phyloP scores from a whole-genome alignment of 2,329 filamentous ascomycete genomes.

The Neofusicoccum sp. region DNA sequence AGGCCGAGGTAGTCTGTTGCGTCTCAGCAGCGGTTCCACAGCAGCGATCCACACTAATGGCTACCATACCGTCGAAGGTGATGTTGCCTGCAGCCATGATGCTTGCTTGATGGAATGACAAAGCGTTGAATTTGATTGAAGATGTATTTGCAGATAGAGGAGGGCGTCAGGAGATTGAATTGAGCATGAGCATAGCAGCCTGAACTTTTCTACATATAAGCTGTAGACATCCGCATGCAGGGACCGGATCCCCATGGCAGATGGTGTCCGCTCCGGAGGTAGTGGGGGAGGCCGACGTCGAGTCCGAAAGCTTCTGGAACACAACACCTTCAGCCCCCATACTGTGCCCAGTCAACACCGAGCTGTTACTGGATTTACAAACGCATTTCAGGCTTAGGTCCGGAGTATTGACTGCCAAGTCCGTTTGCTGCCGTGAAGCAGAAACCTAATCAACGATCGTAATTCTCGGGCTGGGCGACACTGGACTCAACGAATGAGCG shows the following conservation, averaged over 20 bases:
- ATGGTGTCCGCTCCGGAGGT: conserved; percentile 8
- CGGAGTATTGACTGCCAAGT: not conserved
- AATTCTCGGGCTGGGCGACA: not conserved
- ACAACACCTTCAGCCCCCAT: not conserved
- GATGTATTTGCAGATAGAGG: not conserved
- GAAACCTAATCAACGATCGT: not conserved
- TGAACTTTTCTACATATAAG: conserved; percentile 2
- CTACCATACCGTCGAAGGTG: conserved; percentile 21
- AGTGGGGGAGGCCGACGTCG: conserved; percentile 12
- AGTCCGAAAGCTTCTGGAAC: conserved; percentile 3
- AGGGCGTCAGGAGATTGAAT: not conserved
- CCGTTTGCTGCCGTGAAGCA: not conserved
- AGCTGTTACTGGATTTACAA: not conserved
- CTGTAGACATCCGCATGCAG: not conserved
- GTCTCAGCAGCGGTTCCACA: conserved; percentile 2
- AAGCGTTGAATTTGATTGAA: not conserved
- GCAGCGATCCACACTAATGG: not conserved
- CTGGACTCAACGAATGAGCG: not conserved
- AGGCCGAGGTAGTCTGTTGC: conserved; percentile 15
- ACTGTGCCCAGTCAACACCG: not conserved
- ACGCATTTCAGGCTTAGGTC: not conserved
- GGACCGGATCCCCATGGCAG: conserved; percentile 16
- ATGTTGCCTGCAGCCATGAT: conserved; percentile 21
- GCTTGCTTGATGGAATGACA: not conserved
- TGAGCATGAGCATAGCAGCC: not conserved